Conservation (phyloP, 2,329 filamentous ascomycete species). For the Xenoacremonium recifei region DNA sequence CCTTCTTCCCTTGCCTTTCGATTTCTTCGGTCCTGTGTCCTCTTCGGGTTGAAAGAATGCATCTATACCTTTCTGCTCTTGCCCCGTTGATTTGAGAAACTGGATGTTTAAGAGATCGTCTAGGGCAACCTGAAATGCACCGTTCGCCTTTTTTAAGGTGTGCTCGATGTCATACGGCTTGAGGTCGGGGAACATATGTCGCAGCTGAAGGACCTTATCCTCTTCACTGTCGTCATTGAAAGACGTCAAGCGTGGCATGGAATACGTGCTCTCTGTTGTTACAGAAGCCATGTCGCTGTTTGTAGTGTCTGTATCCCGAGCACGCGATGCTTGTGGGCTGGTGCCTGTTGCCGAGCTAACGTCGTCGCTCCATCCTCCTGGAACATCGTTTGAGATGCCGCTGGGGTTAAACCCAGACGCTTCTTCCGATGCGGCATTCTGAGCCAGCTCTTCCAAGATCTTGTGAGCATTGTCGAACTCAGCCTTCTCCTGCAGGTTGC, state of each 20-base stretch:
- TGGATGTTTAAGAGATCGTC: constrained; percentile 79
- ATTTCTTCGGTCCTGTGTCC: constrained; percentile 38
- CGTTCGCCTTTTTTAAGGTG: constrained; percentile 64
- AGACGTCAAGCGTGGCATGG: constrained; percentile 29
- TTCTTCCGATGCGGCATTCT: constrained; percentile 65
- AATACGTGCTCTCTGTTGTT: constrained; percentile 16
- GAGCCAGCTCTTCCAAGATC: constrained; percentile 65
- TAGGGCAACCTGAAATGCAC: constrained; percentile 67
- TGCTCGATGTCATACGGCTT: constrained; percentile 64
- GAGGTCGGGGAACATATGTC: constrained; percentile 69
- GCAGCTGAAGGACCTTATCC: constrained; percentile 62
- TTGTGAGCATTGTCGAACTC: constrained; percentile 54
- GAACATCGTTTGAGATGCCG: constrained; percentile 54
- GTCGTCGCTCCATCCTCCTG: constrained; percentile 21
- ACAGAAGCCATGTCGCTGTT: constrained; percentile 23
- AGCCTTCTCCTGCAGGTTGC: constrained; percentile 55
- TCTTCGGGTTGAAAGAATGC: constrained; percentile 66
- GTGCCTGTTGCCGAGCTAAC: constrained; percentile 22
- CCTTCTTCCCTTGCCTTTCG: constrained; percentile 35
- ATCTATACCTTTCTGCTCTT: constrained; percentile 73
- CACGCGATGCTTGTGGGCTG: constrained; percentile 27
- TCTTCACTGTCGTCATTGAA: constrained; percentile 48
- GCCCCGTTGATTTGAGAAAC: constrained; percentile 68
- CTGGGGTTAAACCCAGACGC: constrained; percentile 76
- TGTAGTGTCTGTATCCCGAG: constrained; percentile 29